Conservation (phyloP, 2,329 filamentous ascomycete genomes). For the Lachnellula arida region DNA sequence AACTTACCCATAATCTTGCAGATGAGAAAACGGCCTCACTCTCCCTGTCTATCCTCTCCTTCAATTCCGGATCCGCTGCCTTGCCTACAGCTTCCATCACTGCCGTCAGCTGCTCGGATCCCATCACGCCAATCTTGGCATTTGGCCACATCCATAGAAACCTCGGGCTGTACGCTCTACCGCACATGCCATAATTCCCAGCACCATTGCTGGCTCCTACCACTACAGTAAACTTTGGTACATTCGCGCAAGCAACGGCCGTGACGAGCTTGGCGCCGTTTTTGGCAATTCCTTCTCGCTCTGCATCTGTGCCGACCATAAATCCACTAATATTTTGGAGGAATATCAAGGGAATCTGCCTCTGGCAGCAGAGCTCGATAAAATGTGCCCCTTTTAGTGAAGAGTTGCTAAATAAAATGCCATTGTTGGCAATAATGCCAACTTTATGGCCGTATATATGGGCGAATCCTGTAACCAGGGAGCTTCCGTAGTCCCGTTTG, state of each 20-base stretch:
- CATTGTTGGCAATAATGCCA: slow-evolving; percentile 93
- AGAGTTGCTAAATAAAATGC: slow-evolving; percentile 86
- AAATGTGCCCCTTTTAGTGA: slow-evolving; percentile 95
- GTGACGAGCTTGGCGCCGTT: slow-evolving; percentile 96
- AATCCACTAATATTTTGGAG: slow-evolving; percentile 96
- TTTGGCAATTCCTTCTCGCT: slow-evolving; percentile 94
- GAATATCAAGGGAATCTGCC: slow-evolving; percentile 85
- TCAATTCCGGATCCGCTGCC: slow-evolving; percentile 73
- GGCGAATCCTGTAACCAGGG: slow-evolving; percentile 88
- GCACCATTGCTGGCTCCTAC: slow-evolving; percentile 91
- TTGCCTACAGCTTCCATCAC: slow-evolving; percentile 96
- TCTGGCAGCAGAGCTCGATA: slow-evolving; percentile 88
- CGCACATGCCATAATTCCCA: slow-evolving; percentile 98
- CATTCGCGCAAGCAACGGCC: slow-evolving; percentile 87
- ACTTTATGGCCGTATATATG: slow-evolving; percentile 85
- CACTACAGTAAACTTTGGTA: slow-evolving; percentile 95
- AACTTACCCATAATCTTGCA: slow-evolving; percentile 73
- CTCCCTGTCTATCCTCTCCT: slow-evolving; percentile 81
- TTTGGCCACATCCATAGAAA: slow-evolving; percentile 98
- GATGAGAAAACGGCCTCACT: slow-evolving; percentile 85
- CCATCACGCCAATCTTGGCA: slow-evolving; percentile 95
- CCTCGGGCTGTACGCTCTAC: slow-evolving; percentile 83
- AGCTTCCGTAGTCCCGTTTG: slow-evolving; percentile 85
- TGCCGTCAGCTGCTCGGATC: slow-evolving; percentile 79
- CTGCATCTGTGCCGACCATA: slow-evolving; percentile 93